Conservation (phyloP, 768 basidiomycete species). For the Auricularia auricula-judae region DNA sequence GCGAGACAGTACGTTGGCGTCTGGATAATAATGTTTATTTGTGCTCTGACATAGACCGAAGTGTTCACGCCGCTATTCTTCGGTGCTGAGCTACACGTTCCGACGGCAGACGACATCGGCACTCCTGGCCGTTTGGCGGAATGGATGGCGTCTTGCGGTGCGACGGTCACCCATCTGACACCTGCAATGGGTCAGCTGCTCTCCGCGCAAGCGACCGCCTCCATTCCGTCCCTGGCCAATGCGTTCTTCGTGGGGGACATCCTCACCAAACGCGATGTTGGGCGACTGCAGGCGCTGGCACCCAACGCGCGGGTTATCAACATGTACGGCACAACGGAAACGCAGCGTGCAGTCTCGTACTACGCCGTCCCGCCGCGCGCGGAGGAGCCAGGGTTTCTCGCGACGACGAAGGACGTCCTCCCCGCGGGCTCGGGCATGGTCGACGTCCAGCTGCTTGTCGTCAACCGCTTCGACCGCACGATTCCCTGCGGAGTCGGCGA, state of each 20-base stretch:
- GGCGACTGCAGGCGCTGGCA: conserved; percentile 86
- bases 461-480: conserved; percentile 78
- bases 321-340: conserved; percentile 99
- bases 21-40: neutral
- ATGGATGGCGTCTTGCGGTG: conserved; percentile 90
- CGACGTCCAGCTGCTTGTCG: conserved; percentile 92
- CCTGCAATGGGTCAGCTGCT: conserved; percentile 99
- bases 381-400: conserved; percentile 79
- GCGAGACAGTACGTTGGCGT: conserved; percentile 75
- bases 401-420: conserved; percentile 94
- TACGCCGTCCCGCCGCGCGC: conserved; percentile 82
- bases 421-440: conserved; percentile 97
- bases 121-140: conserved; percentile 93
- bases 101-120: conserved; percentile 93
- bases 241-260: conserved; percentile 99
- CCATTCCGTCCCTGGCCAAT: conserved; percentile 76
- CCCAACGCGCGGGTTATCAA: conserved; percentile 91
- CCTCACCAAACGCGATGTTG: conserved; percentile 94
- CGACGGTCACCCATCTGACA: conserved; percentile 95
- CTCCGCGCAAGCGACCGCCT: conserved; percentile 70
- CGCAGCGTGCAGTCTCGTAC: conserved; percentile 97
- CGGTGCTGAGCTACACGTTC: conserved; percentile 89
- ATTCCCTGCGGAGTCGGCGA: conserved; percentile 90
- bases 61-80: conserved; percentile 99
- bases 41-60: conserved; percentile 20